Percentiles rank a stretch among this genome's conserved stretches.
Evolutionary conservation across 2,329 filamentous ascomycete genomes (phyloP).

Genomic region (Aspergillus unguis): DNA sequence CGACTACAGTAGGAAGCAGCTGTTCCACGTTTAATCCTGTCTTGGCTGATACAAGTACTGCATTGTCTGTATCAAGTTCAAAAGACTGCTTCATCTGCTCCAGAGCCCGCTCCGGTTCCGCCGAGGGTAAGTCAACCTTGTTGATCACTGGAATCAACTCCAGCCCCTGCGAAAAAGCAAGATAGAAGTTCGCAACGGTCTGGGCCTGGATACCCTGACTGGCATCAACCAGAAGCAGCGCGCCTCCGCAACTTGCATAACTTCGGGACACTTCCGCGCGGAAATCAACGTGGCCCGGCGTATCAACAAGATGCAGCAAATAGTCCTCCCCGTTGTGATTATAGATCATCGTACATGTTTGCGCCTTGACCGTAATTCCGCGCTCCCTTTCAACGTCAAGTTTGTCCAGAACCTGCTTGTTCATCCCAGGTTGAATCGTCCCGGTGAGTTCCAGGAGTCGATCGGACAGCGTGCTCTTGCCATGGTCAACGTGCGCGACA

Average conservation of each 20-base stretch:
- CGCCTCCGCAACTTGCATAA: constrained; percentile 93
- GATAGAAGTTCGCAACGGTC: constrained; percentile 97
- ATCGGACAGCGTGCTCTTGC: constrained; percentile 93
- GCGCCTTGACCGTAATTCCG: constrained; percentile 97
- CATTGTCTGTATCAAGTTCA: constrained; percentile 75
- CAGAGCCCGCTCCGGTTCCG: constrained; percentile 80
- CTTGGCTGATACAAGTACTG: constrained; percentile 82
- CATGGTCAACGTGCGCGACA: constrained; percentile 97
- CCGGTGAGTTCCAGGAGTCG: constrained; percentile 90
- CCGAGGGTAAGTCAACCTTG: constrained; percentile 89
- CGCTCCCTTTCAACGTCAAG: constrained; percentile 94
- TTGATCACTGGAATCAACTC: constrained; percentile 88
- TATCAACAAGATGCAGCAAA: constrained; percentile 91
- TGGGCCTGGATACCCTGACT: constrained; percentile 96
- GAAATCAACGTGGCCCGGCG: constrained; percentile 96
- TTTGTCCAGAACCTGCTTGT: constrained; percentile 96
- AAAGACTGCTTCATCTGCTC: constrained; percentile 84
- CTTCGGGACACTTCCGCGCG: constrained; percentile 91
- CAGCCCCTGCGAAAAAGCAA: constrained; percentile 89
- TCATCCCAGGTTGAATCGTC: constrained; percentile 78
- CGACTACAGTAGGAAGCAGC: constrained; percentile 81
- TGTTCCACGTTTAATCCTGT: constrained; percentile 82
- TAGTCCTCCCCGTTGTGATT: constrained; percentile 83
- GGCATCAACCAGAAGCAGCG: constrained; percentile 87
- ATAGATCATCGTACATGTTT: constrained; percentile 98